These are phyloP conservation scores for Moesziomyces aphidis DNA, from an alignment of 1,284 basidiomycete species.

Conservation along the genomic window DNA sequence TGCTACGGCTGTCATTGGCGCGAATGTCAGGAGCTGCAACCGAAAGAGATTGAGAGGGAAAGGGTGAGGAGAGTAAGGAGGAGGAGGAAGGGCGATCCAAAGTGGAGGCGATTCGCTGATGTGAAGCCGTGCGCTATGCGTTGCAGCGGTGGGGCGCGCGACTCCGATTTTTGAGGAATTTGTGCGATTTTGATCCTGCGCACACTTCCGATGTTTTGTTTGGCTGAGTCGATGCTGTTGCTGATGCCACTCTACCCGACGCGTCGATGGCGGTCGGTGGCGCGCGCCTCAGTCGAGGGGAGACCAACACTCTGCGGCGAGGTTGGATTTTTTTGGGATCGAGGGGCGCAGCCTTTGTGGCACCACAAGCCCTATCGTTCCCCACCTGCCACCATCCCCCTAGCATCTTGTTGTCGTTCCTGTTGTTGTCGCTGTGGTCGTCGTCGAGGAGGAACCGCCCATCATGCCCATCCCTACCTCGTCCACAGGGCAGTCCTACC, in stretches of 20 bases:
- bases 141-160: not conserved
- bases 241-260: not conserved
- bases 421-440: no score
- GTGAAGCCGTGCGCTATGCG: no score
- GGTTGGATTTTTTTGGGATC: no score
- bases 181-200: not conserved
- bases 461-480: conserved; percentile 59
- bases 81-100: not conserved
- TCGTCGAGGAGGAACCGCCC: not conserved
- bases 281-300: not conserved
- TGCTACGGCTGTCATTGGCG: conserved; percentile 26
- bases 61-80: not conserved
- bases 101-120: conserved; percentile 8
- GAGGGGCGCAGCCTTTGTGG: not conserved
- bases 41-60: not conserved
- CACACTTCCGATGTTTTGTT: not conserved
- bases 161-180: not conserved
- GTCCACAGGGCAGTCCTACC: conserved; percentile 63
- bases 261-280: not conserved
- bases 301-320: not conserved
- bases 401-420: not conserved
- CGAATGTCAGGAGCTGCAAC: not conserved
- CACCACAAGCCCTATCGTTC: not conserved
- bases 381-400: not conserved
- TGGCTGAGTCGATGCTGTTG: conserved; percentile 6